Evolutionary conservation across 2,329 filamentous ascomycete species (phyloP), one percentile per base, ranked within the genome.

Genomic region (Diatrype stigma): DNA sequence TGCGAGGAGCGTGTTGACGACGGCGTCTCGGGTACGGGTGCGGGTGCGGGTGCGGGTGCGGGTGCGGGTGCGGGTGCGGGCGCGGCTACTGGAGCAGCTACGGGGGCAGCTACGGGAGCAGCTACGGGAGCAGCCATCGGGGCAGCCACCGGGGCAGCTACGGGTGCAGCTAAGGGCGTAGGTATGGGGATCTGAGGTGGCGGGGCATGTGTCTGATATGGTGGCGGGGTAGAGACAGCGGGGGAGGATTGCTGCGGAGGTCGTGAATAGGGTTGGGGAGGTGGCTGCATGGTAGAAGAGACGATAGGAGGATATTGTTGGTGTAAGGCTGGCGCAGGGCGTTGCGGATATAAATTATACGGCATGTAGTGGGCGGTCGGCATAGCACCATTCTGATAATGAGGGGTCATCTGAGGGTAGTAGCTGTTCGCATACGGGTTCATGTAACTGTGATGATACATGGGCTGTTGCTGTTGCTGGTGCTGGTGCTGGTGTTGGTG

Each of bases 371-470:
- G 71, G 19, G 70, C 65, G 42, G 68, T 71, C 49, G 73, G 71
- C 61, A 81, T 74, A 42, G 63, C 71, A 16, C 68, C 70, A 56
- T 72, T 76, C 62, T 82, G 84, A 61, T 87, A 81, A 51, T 80
- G 81, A 55, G 80, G 78, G 51, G 80, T 75, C 68, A 84, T 77
- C 58, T 77, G 79, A 30, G 77, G 73, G 55, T 77, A 79, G 62
- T 80, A 81, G 58, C 69, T 60, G 57, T 63, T 63, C 62, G 71
- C 67, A 63, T 83, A 84, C 6, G 74, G 71, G 61, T 71, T 67
- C 65, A 76, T 73, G 64, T 80, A 82, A 51, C 51, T 58, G 59
- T 65, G 67, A 53, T 71, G 69, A 63, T 81, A 82, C 70, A 81
- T 74, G 51, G 70, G 70, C 22, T 56, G 63, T 57, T 63, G 69